Base-by-base conservation (phyloP, 345 rosid genomes). In the Aquilaria yunnanensis region DNA sequence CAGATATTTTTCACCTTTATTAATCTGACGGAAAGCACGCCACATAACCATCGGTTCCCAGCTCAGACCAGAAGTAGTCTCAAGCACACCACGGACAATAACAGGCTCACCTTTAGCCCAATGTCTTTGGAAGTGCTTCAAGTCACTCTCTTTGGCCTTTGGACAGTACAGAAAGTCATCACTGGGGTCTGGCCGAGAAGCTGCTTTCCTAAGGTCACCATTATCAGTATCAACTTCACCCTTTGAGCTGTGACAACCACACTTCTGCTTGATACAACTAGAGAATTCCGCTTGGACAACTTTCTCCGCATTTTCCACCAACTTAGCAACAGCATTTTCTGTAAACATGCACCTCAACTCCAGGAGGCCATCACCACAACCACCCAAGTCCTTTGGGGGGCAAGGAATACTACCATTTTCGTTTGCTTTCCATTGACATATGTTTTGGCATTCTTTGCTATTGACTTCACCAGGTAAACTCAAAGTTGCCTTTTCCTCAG, bases 1-100 rank as follows among this genome's bases (percentile, higher is more conserved):
- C 48, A 72, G 70, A 45, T 74, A 83, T 16, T 34, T 47, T 4
- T 12, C 77, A 60, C 79, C 81, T 45, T 76, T 82, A 14, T 13
- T 41, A 34, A 61, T 54, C 78, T 81, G 85, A 43, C 90, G 81
- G 64, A 79, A 78, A 49, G 86, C 92, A 50, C 96, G 90, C 81
- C 79, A 80, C 91, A 87, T 85, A 57, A 92, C 95, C 81, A 77
- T 65, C 41, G 96, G 98, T 51, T 85, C 90, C 98, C 92, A 92
- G 65, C 95, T 92, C 65, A 92, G 71, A 31, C 96, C 89, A 68
- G 77, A 64, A 14, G 81, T 67, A 69, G 67, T 74, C 57, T 81
- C 83, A 69, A 85, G 83, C 47, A 78, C 88, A 75, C 81, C 65
- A 51, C 78, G 75, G 56, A 85, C 87, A 47, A 89, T 53, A 37